Conservation (phyloP, 176 grass and related monocot genomes). For the Calamus simplicifolius region DNA sequence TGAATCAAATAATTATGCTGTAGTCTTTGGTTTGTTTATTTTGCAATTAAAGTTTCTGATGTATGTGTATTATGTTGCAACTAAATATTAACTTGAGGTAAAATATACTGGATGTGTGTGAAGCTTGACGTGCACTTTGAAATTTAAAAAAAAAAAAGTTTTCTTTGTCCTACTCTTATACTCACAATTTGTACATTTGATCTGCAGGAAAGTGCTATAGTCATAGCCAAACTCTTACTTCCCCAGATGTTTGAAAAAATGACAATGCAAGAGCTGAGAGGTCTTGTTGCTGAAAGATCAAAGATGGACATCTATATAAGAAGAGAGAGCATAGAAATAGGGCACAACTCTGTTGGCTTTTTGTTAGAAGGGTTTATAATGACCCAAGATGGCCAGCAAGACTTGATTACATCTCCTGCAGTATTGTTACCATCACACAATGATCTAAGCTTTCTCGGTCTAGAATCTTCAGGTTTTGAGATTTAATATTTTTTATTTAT, state of each 20-base stretch:
- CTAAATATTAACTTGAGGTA: too few species aligned
- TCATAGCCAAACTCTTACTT: conserved; percentile 59
- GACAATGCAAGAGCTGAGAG: conserved; percentile 75
- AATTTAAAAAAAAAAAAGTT: too few species aligned
- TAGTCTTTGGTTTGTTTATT: too few species aligned
- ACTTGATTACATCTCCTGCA: conserved; percentile 55
- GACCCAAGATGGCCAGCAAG: conserved; percentile 29
- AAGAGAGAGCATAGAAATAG: conserved; percentile 56
- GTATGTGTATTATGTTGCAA: too few species aligned
- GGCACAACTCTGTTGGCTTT: conserved; percentile 51
- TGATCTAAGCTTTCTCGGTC: conserved; percentile 41
- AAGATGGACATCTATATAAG: conserved; percentile 62
- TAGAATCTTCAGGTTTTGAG: conserved; percentile 70
- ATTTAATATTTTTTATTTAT: background rate
- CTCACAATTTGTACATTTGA: conserved; percentile 8
- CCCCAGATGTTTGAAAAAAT: conserved; percentile 90
- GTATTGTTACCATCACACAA: conserved; percentile 42
- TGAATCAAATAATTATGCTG: too few species aligned
- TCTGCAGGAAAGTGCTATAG: conserved; percentile 71
- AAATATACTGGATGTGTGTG: too few species aligned
- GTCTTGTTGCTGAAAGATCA: conserved; percentile 59
- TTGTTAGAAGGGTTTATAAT: conserved; percentile 88
- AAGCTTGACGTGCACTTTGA: too few species aligned
- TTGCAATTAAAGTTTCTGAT: too few species aligned
- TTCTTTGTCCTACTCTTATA: background rate